A percentile compares a stretch with the other conserved stretches of the same genome.
Evolutionary conservation across 2,329 filamentous ascomycete genomes (phyloP).

Genomic region (Fusarium sp.): DNA sequence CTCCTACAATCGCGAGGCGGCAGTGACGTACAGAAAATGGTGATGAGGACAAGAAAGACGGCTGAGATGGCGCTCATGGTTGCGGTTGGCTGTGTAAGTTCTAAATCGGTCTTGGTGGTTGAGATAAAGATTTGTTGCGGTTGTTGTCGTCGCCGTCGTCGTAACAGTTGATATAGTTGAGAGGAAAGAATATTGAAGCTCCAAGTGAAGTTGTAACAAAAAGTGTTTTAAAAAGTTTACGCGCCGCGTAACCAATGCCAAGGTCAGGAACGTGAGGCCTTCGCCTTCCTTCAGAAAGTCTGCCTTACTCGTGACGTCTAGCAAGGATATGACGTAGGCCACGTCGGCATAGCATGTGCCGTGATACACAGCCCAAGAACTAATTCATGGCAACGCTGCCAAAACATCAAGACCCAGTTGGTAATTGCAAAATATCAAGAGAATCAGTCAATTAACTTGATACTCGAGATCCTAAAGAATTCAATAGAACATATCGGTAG

Average conservation of each 20-base stretch:
- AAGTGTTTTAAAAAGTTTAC: slow-evolving; percentile 10
- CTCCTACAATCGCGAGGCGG: neutral
- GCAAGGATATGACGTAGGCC: slow-evolving; percentile 30
- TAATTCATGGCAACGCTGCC: neutral
- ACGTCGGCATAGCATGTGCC: slow-evolving; percentile 31
- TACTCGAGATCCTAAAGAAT: neutral
- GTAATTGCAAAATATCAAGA: neutral
- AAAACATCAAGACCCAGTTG: neutral
- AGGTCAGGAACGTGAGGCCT: slow-evolving; percentile 27
- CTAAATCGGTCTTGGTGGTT: neutral
- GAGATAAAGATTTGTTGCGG: neutral
- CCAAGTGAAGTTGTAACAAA: slow-evolving; percentile 2
- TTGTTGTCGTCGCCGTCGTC: neutral
- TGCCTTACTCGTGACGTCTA: slow-evolving; percentile 8
- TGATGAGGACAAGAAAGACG: slow-evolving; percentile 64
- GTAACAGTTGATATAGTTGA: neutral
- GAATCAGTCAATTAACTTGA: neutral
- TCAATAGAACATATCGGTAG: neutral
- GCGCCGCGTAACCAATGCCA: slow-evolving; percentile 20
- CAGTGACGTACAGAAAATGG: slow-evolving; percentile 62
- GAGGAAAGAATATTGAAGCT: neutral
- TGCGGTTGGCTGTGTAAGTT: slow-evolving; percentile 31
- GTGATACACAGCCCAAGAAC: slow-evolving; percentile 7
- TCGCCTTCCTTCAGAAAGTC: slow-evolving; percentile 12
- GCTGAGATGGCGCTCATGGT: slow-evolving; percentile 64